phyloP scores from a whole-genome alignment of 164 flowering plant genomes.

The Magnolia sinica region DNA sequence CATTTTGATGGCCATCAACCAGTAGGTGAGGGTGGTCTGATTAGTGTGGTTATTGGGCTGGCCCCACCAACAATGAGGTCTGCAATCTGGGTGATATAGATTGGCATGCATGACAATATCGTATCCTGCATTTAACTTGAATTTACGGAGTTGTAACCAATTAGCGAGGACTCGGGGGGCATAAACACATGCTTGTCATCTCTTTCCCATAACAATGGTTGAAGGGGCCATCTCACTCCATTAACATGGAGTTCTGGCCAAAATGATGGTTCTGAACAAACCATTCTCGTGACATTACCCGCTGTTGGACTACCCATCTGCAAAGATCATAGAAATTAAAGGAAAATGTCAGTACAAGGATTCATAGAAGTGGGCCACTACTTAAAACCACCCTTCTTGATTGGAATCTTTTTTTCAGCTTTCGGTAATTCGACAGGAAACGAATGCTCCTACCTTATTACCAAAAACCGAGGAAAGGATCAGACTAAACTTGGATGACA shows the following conservation, averaged over 20 bases:
- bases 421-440: too few relatives aligned
- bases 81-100: too few relatives aligned
- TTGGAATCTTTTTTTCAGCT: too few relatives aligned
- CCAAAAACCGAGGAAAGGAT: too few relatives aligned
- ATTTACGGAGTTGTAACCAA: constrained; percentile 53
- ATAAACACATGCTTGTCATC: constrained; percentile 38
- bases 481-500: too few relatives aligned
- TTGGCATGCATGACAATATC: too few relatives aligned
- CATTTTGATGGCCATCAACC: neutral
- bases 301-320: constrained; percentile 50
- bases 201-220: constrained; percentile 49
- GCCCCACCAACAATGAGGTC: too few relatives aligned
- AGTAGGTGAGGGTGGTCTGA: neutral
- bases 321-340: neutral
- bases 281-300: constrained; percentile 41
- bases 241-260: constrained; percentile 49
- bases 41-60: neutral
- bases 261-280: constrained; percentile 27
- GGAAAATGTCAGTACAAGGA: too few relatives aligned
- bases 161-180: constrained; percentile 54
- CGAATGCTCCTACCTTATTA: too few relatives aligned
- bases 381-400: too few relatives aligned
- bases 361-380: too few relatives aligned
- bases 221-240: constrained; percentile 23
- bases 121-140: constrained; percentile 26